Conservation (phyloP, 2,329 filamentous ascomycete species). For the Colletotrichum siamense region DNA sequence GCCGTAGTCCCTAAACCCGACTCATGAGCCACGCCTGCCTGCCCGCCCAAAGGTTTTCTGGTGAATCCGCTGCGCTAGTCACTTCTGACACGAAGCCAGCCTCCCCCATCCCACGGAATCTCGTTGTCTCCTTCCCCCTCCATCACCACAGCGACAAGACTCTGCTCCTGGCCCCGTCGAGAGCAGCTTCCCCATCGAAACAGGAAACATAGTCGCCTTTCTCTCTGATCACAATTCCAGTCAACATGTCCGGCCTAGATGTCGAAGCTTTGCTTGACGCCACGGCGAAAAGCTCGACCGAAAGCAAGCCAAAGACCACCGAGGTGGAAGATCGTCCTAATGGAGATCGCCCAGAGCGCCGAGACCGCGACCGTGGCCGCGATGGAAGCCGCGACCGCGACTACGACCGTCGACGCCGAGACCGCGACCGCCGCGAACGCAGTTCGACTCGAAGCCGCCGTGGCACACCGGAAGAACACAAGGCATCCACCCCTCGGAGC, state of each 20-base stretch:
- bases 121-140: neutral
- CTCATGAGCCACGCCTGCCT: neutral
- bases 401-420: conserved; percentile 52
- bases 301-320: conserved; percentile 48
- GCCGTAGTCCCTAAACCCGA: neutral
- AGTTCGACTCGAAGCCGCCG: conserved; percentile 53
- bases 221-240: neutral
- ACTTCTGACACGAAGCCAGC: neutral
- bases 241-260: conserved; percentile 62
- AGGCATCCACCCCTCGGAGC: conserved; percentile 73
- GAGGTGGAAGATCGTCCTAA: conserved; percentile 65
- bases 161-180: neutral
- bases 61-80: neutral
- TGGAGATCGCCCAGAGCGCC: conserved; percentile 49
- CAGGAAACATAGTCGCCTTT: neutral
- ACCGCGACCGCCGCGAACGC: conserved; percentile 59
- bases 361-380: conserved; percentile 59
- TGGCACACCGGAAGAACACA: conserved; percentile 60
- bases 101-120: neutral
- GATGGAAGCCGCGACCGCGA: conserved; percentile 51
- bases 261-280: conserved; percentile 92
- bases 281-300: conserved; percentile 68
- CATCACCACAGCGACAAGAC: neutral
- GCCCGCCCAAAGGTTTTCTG: neutral
- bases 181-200: neutral